Base-by-base conservation (phyloP, 2,329 filamentous ascomycete species). In the Aspergillus eucalypticola region DNA sequence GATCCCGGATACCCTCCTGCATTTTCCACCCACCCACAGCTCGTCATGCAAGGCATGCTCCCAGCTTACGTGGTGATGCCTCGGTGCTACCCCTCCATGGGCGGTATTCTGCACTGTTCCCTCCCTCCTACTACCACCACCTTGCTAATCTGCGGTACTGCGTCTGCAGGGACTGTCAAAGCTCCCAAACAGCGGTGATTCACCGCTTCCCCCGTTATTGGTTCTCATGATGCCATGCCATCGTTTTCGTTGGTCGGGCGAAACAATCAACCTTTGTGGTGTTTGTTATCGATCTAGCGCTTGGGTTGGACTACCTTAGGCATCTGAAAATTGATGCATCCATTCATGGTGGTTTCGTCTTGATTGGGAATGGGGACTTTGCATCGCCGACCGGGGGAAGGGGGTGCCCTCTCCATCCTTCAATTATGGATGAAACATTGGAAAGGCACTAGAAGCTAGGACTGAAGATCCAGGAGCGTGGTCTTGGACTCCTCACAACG, bases 171-270 rank as follows among this genome's bases (percentile, higher is more conserved):
- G 35, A 41, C 41, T 46, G 27, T 35, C 53, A 55, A 29, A 23
- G 23, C 54, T 23, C 21, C 23, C 8, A 64, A 66, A 44, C 52
- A 46, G 64, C 63, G 63, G 63, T 66, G 65, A 67, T 67, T 62
- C 64, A 67, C 65, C 64, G 60, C 64, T 64, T 38, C 48, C 19
- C 54, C 57, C 39, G 57, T 56, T 41, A 64, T 66, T 66, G 62
- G 64, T 29, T 46, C 46, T 56, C 11, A 54, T 38, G 55, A 25
- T 60, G 61, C 63, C 59, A 64, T 64, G 59, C 53, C 42, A 61
- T 23, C 41, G 41, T 19, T 48, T 27, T 48, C 7, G 44, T 25
- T 48, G 44, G 44, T 35, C 29, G 29, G 29, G 29, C 29, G 29
- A 35, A 48, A 27, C 44, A 29, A 29, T 50, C 46, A 2, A 49